Evolutionary conservation across 371 early-diverging fungal species (phyloP).

Genomic region (Apophysomyces ossiformis): DNA sequence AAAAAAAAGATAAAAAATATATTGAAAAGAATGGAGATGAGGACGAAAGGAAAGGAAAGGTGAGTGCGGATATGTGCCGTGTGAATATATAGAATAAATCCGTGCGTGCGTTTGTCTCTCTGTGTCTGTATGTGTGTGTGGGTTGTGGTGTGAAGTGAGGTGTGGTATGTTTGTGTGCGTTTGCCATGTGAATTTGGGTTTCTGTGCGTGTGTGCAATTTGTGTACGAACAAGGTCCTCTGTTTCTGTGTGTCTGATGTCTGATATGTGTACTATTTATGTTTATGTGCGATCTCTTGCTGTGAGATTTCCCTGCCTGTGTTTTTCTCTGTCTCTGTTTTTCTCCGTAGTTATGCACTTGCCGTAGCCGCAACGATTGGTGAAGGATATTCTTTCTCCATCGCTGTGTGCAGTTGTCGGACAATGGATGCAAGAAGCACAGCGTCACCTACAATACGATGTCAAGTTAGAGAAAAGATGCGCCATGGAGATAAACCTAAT

Average conservation of each 20-base stretch:
- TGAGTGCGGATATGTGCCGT: background rate
- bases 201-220: no score
- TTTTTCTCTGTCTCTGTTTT: background rate
- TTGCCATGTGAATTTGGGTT: background rate
- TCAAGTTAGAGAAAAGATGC: no score
- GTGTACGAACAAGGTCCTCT: no score
- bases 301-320: no score
- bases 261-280: no score
- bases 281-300: no score
- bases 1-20: background rate
- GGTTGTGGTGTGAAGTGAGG: background rate
- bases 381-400: slow-evolving; percentile 17
- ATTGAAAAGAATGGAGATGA: slow-evolving; percentile 10
- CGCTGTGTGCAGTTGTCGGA: slow-evolving; percentile 17
- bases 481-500: background rate
- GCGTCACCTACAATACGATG: slow-evolving; percentile 17
- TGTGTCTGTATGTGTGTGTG: slow-evolving; percentile 3
- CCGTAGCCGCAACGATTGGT: slow-evolving; percentile 6
- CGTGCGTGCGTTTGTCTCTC: background rate
- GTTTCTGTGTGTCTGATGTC: no score
- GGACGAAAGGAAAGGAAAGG: slow-evolving; percentile 4
- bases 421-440: slow-evolving; percentile 20
- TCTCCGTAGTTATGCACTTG: background rate
- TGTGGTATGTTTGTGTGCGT: background rate
- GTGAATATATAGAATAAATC: background rate